Base-by-base conservation (phyloP, 495 filamentous ascomycete genomes). In the Coniosporium apollinis region DNA sequence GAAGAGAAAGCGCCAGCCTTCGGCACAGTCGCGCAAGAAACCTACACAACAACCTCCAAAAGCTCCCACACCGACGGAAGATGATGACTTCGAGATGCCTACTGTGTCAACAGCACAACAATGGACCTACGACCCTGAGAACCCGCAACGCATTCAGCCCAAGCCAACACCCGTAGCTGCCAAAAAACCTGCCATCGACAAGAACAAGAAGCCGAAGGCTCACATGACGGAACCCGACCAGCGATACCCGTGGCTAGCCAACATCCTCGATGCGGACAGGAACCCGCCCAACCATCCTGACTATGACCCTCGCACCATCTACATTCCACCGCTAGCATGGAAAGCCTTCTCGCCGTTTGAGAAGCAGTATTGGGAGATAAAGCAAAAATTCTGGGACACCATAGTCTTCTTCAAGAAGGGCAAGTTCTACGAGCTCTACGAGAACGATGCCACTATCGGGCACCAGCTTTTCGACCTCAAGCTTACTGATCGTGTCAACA, bases 361-460 rank as follows among this genome's bases (percentile, higher is more conserved):
- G 60, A 89, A 84, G 54, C 89, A 99, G 46, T 99, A 96, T 56
- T 99, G 89, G 89, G 86, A 94, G 49, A 96, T 99, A 56, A 99
- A 99, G 64, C 80, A 84, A 56, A 94, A 93, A 34, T 82, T 87
- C 44, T 94, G 81, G 81, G 83, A 94, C 41, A 96, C 85, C 0
- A 77, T 99, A 15, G 89, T 99, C 10, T 99, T 99, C 60, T 99
- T 99, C 67, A 96, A 94, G 59, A 99, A 99, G 60, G 89, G 89
- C 40, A 99, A 99, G 52, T 99, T 99, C 58, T 99, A 93, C 54
- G 89, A 99, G 52, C 67, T 99, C 0, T 99, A 94, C 52, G 91
- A 99, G 51, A 91, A 94, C 42, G 89, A 99, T 61, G 89, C 89
- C 10, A 94, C 87, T 0, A 82, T 99, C 37, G 91, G 91, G 9